These are phyloP conservation scores for Suhomyces guaymorum DNA, from an alignment of 1,139 yeast species.

Conservation along the genomic window DNA sequence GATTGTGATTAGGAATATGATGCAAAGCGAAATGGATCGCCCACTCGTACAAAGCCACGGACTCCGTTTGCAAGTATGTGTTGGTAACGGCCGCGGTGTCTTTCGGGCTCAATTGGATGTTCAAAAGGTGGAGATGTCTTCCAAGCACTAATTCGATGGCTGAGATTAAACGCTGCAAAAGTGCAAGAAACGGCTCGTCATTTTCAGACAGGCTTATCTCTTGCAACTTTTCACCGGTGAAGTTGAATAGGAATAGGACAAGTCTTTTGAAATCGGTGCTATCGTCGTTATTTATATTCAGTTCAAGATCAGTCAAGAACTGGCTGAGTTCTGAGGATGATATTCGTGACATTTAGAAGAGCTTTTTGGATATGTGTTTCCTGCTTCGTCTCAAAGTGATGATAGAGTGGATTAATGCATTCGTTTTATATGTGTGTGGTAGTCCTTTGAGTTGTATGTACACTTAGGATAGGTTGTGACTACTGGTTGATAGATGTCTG, in stretches of 20 bases:
- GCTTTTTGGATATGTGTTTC: no score
- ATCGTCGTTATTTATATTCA: conserved; percentile 34
- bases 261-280: conserved; percentile 40
- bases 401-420: no score
- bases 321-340: conserved; percentile 11
- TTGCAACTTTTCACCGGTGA: conserved; percentile 28
- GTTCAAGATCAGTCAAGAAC: conserved; percentile 40
- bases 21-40: conserved; percentile 28
- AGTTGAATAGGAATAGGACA: conserved; percentile 35
- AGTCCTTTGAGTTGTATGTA: no score
- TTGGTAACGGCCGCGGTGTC: conserved; percentile 12
- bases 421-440: no score
- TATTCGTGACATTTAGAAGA: conserved; percentile 10
- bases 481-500: no score
- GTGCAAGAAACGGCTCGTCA: conserved; percentile 7
- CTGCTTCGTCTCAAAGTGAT: no score
- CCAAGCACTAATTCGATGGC: conserved; percentile 35
- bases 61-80: no score
- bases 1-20: conserved; percentile 24
- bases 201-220: conserved; percentile 6
- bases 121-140: conserved; percentile 30
- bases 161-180: conserved; percentile 24
- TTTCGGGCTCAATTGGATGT: conserved; percentile 17
- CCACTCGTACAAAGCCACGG: conserved; percentile 34
- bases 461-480: no score